Percentiles rank a stretch among this genome's conserved stretches.
These are phyloP conservation scores for Melocanna baccifera DNA, from an alignment of 176 grass and related monocot genomes.

Conservation along the genomic window DNA sequence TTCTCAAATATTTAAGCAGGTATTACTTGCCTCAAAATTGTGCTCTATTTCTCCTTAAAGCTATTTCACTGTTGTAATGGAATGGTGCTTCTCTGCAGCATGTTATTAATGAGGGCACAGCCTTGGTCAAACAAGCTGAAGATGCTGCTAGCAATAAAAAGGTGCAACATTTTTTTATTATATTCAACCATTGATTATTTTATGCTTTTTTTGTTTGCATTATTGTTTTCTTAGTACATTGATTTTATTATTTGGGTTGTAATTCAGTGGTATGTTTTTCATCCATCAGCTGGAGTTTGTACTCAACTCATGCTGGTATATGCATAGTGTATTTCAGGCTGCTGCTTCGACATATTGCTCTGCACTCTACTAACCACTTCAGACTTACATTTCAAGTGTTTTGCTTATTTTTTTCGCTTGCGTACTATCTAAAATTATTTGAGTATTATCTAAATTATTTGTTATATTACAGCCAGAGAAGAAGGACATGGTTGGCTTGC, in stretches of 20 bases:
- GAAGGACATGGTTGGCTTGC: slow-evolving; percentile 61
- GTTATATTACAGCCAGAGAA: slow-evolving; percentile 60
- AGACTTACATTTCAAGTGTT: background rate
- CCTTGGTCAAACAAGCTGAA: slow-evolving; percentile 79
- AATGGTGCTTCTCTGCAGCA: slow-evolving; percentile 43
- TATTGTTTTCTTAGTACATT: background rate
- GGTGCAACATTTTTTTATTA: slow-evolving; percentile 31
- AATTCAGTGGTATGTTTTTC: background rate
- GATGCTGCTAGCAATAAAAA: slow-evolving; percentile 80
- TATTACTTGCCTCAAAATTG: slow-evolving; percentile 14
- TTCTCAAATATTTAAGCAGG: slow-evolving; percentile 87
- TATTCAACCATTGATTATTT: background rate
- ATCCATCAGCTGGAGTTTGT: background rate
- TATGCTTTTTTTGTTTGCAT: background rate
- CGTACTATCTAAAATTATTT: slow-evolving; percentile 8
- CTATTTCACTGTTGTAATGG: slow-evolving; percentile 7
- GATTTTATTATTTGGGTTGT: background rate
- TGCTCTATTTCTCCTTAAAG: background rate
- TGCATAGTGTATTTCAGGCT: background rate
- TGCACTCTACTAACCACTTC: background rate
- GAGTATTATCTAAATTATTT: background rate
- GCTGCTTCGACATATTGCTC: background rate
- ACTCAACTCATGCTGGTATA: background rate
- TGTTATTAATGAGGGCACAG: slow-evolving; percentile 68
- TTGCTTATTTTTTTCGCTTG: background rate